These are phyloP conservation scores for Saccharomyces hybrid DNA, from an alignment of 1,139 yeast species.

Conservation along the genomic window DNA sequence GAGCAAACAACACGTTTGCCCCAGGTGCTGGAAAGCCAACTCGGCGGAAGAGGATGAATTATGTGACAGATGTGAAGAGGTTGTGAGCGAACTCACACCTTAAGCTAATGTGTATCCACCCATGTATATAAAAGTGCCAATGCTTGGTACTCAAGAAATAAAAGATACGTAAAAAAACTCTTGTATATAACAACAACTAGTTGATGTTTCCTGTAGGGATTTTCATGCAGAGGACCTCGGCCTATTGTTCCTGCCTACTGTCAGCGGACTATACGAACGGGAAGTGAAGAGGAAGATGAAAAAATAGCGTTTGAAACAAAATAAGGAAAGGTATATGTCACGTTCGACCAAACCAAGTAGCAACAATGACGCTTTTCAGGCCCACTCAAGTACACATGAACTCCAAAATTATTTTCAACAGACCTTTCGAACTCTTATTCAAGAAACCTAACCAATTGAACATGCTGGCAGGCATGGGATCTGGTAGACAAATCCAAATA, in stretches of 20 bases:
- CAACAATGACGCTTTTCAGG: neutral
- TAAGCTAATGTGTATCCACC: neutral
- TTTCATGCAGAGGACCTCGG: neutral
- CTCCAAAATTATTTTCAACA: neutral
- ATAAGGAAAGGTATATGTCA: neutral
- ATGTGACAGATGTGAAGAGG: constrained; percentile 61
- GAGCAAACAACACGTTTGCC: constrained; percentile 49
- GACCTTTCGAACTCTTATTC: neutral
- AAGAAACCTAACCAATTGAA: neutral
- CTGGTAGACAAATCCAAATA: neutral
- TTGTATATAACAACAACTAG: neutral
- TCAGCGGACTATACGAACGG: neutral
- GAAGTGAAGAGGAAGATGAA: neutral
- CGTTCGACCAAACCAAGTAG: too few relatives aligned
- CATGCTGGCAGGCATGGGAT: neutral
- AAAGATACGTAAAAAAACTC: neutral
- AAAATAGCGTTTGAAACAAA: neutral
- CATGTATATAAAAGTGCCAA: neutral
- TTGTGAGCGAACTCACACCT: constrained; percentile 13
- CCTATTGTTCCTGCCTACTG: neutral
- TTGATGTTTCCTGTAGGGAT: neutral
- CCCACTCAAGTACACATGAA: neutral
- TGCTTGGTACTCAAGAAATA: neutral
- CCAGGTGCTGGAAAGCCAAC: constrained; percentile 86
- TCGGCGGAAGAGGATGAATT: constrained; percentile 45